Evolutionary conservation across 805 yeast species (phyloP).

Genomic region (Candida pseudoglaebosa): DNA sequence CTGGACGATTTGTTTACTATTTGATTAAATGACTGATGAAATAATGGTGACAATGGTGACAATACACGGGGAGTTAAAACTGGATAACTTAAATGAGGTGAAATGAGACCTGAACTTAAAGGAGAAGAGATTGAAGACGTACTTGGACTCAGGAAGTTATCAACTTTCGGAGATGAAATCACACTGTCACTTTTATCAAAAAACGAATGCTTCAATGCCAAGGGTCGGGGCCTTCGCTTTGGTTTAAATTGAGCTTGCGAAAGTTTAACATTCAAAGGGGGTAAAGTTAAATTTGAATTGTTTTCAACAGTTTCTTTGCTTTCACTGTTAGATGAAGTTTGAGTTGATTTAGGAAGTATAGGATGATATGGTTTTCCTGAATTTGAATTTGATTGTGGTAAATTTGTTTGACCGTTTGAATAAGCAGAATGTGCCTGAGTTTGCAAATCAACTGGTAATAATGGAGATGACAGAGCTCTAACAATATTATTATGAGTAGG

Average conservation of each 20-base stretch:
- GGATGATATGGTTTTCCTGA: too few species aligned
- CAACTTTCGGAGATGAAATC: not conserved
- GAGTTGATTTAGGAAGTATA: too few species aligned
- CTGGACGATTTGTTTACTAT: slow-evolving; percentile 5
- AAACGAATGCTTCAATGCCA: slow-evolving; percentile 32
- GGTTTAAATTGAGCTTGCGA: slow-evolving; percentile 31
- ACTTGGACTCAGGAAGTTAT: slow-evolving; percentile 4
- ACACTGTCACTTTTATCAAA: not conserved
- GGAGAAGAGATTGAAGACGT: slow-evolving; percentile 4
- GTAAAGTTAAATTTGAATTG: slow-evolving; percentile 2
- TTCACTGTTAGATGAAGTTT: too few species aligned
- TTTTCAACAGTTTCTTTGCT: not conserved
- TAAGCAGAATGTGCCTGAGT: too few species aligned
- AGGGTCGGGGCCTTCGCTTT: slow-evolving; percentile 37
- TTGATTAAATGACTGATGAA: slow-evolving; percentile 34
- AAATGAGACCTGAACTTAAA: slow-evolving; percentile 17
- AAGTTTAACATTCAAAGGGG: slow-evolving; percentile 12
- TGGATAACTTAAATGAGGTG: slow-evolving; percentile 18
- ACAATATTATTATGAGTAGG: not conserved
- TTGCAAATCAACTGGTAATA: too few species aligned
- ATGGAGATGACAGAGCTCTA: not conserved
- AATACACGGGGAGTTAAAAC: slow-evolving; percentile 28
- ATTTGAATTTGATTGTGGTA: too few species aligned
- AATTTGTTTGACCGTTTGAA: too few species aligned
- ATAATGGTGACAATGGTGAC: slow-evolving; percentile 38